Conservation (phyloP, 192 early-diverging fungal species). For the Allomyces macrogynus region DNA sequence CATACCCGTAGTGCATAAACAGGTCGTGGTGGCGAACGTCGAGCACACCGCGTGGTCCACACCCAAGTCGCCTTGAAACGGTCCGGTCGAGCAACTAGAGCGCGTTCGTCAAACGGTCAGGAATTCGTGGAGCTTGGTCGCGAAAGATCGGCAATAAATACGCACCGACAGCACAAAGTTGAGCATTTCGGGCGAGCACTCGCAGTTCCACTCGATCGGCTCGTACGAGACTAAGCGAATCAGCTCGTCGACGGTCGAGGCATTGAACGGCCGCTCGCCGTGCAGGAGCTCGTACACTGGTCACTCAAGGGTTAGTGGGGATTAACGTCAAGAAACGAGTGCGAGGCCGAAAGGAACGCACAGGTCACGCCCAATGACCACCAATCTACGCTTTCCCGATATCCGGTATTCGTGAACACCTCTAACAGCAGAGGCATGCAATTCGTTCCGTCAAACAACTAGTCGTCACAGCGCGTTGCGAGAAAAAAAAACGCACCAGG, state of each 20-base stretch:
- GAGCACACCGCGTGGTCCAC: slow-evolving; percentile 48
- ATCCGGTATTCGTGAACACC: slow-evolving; percentile 1
- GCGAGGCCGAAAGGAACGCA: neutral
- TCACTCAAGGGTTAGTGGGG: too few relatives aligned
- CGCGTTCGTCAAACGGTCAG: too few relatives aligned
- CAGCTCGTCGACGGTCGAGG: slow-evolving; percentile 51
- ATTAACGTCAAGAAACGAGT: too few relatives aligned
- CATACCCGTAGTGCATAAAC: slow-evolving; percentile 34
- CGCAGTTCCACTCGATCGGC: slow-evolving; percentile 16
- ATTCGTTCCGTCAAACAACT: too few relatives aligned
- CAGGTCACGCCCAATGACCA: slow-evolving; percentile 6
- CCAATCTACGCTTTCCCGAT: slow-evolving; percentile 6
- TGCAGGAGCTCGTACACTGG: neutral
- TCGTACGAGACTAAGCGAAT: slow-evolving; percentile 48
- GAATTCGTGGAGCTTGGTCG: too few relatives aligned
- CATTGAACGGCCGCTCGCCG: slow-evolving; percentile 47
- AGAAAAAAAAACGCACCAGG: too few relatives aligned
- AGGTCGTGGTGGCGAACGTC: slow-evolving; percentile 55
- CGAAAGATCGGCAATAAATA: neutral
- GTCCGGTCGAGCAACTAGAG: too few relatives aligned
- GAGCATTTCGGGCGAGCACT: neutral
- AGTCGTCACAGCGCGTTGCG: too few relatives aligned
- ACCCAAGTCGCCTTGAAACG: slow-evolving; percentile 45
- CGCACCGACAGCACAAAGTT: slow-evolving; percentile 1
- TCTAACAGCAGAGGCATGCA: neutral